A percentile compares a stretch with the other conserved stretches of the same genome.
Evolutionary conservation across 1,139 yeast species (phyloP).

Genomic region (Casaregolazyma suthepensis): DNA sequence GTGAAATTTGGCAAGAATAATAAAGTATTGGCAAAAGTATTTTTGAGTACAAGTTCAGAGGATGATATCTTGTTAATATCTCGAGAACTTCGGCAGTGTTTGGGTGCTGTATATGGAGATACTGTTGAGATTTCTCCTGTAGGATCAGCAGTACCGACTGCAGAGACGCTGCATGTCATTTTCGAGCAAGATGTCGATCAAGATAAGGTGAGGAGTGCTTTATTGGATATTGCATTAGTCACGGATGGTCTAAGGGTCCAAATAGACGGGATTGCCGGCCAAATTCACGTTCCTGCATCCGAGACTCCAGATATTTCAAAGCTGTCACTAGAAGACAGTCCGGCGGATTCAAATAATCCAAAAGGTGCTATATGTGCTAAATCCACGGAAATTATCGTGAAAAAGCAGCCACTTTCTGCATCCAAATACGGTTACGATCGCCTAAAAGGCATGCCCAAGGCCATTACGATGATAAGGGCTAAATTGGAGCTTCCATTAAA

Average conservation of each 20-base stretch:
- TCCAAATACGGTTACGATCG: conserved; percentile 38
- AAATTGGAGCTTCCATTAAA: conserved; percentile 77
- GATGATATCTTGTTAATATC: conserved; percentile 46
- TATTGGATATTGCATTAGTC: not conserved
- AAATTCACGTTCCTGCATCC: not conserved
- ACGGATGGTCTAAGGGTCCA: not conserved
- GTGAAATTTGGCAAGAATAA: conserved; percentile 42
- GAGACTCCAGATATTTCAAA: not conserved
- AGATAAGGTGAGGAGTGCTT: not conserved
- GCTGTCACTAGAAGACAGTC: not conserved
- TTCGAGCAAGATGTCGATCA: not conserved
- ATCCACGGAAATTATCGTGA: not conserved
- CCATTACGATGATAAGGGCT: conserved; percentile 54
- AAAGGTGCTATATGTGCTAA: not conserved
- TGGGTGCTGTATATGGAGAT: conserved; percentile 67
- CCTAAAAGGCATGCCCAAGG: conserved; percentile 74
- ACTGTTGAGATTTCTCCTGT: not conserved
- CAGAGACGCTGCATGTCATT: not conserved
- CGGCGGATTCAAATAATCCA: not conserved
- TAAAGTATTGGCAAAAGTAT: conserved; percentile 19
- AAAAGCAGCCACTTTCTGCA: not conserved
- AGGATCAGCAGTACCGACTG: not conserved
- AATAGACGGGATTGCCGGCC: not conserved
- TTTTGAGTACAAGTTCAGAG: conserved; percentile 23
- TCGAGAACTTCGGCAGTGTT: conserved; percentile 42